phyloP scores from a whole-genome alignment of 2,329 filamentous ascomycete genomes.

The Amylocarpus encephaloides region DNA sequence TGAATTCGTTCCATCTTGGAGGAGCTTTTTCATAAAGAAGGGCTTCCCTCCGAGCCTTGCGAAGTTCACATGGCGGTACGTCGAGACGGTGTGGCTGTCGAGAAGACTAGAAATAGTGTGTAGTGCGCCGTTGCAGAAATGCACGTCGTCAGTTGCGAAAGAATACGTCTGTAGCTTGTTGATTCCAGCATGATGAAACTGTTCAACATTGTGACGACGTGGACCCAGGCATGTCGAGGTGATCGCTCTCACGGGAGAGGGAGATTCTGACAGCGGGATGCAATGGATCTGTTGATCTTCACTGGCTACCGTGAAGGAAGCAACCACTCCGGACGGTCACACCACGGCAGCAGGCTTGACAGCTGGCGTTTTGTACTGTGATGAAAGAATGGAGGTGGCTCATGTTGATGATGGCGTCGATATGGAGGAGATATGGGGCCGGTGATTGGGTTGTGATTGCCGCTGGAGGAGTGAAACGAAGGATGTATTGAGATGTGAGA shows the following conservation, averaged over 20 bases:
- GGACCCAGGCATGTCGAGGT: too few relatives aligned
- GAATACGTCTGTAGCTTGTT: not conserved
- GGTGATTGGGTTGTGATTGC: too few relatives aligned
- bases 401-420: too few relatives aligned
- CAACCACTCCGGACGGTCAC: too few relatives aligned
- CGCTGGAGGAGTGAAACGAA: too few relatives aligned
- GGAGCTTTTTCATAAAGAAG: not conserved
- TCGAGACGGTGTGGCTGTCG: not conserved
- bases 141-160: not conserved
- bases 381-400: too few relatives aligned
- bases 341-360: too few relatives aligned
- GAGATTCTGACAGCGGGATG: not conserved
- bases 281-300: not conserved
- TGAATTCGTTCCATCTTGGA: not conserved
- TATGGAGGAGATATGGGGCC: too few relatives aligned
- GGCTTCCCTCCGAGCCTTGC: not conserved
- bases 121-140: not conserved
- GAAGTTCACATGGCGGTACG: not conserved
- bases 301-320: too few relatives aligned
- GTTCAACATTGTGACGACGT: not conserved
- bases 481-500: too few relatives aligned
- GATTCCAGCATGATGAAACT: conserved; percentile 2
- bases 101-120: not conserved
- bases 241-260: not conserved
- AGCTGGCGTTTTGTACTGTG: too few relatives aligned